A percentile compares a stretch with the other conserved stretches of the same genome.
phyloP scores from a whole-genome alignment of 352 stramenopile genomes.

The Phytophthora foliorum region DNA sequence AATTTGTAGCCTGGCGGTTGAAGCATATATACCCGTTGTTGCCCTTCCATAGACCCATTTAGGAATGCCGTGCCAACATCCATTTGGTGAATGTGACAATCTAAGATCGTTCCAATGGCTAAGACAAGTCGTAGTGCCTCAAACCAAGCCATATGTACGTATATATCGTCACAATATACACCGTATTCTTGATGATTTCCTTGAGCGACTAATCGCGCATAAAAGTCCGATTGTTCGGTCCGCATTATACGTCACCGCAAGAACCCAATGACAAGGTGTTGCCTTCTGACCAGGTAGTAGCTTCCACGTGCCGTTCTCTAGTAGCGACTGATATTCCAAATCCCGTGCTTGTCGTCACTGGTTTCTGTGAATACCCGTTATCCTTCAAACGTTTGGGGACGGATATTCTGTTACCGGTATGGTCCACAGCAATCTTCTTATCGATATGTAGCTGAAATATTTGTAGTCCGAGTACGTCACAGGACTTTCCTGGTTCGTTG shows the following conservation, averaged over 20 bases:
- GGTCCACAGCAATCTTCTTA: conserved; percentile 5
- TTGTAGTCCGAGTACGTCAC: conserved; percentile 2
- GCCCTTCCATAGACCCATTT: conserved; percentile 2
- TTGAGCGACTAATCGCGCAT: too few relatives aligned
- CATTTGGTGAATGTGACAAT: conserved; percentile 12
- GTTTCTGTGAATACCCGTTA: background rate
- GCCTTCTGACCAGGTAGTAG: conserved; percentile 1
- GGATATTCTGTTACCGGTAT: conserved; percentile 7
- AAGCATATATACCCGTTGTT: conserved; percentile 1
- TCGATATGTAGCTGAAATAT: conserved; percentile 13
- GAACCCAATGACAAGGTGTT: conserved; percentile 9
- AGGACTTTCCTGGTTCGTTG: too few relatives aligned
- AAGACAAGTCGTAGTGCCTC: too few relatives aligned
- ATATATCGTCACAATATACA: too few relatives aligned
- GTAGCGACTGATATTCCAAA: conserved; percentile 4
- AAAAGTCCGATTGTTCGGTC: too few relatives aligned
- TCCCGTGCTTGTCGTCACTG: conserved; percentile 1
- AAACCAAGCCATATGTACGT: too few relatives aligned
- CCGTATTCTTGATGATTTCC: too few relatives aligned
- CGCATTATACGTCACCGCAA: conserved; percentile 9
- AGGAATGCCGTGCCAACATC: conserved; percentile 2
- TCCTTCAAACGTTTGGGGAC: conserved; percentile 1
- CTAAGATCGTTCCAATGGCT: too few relatives aligned
- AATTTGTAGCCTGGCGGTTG: conserved; percentile 2
- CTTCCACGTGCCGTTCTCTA: background rate